Evolutionary conservation across 2,329 filamentous ascomycete species (phyloP).

Genomic region (Epichloe brachyelytri): DNA sequence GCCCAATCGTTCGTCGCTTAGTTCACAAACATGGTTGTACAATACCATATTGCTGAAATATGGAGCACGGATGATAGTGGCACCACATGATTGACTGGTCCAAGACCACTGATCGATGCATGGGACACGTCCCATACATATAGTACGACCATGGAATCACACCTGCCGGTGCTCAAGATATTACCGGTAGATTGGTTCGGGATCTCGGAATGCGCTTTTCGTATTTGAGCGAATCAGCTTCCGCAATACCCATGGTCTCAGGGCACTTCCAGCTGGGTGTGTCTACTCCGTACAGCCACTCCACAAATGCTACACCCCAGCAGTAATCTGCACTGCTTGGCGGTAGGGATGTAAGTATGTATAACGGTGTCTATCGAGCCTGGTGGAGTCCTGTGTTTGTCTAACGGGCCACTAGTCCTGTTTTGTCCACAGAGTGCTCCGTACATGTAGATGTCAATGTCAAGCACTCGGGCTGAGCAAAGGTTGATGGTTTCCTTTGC

Average conservation of each 20-base stretch:
- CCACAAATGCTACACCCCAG: not conserved
- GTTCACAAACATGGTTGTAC: not conserved
- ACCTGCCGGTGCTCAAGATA: slow-evolving; percentile 1
- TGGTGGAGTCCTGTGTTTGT: not conserved
- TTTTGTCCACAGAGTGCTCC: too few species aligned
- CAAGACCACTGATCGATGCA: not conserved
- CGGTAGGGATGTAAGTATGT: not conserved
- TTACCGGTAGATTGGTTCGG: slow-evolving; percentile 8
- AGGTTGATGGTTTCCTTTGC: too few species aligned
- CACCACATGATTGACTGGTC: not conserved
- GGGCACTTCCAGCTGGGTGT: not conserved
- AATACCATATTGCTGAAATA: too few species aligned
- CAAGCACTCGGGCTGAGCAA: too few species aligned
- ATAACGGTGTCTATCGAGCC: not conserved
- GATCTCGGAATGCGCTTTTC: slow-evolving; percentile 4
- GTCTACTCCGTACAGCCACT: too few species aligned
- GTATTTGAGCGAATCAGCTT: slow-evolving; percentile 6
- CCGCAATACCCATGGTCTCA: not conserved
- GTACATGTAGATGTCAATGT: too few species aligned
- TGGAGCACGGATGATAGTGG: not conserved
- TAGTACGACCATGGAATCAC: not conserved
- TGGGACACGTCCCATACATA: not conserved
- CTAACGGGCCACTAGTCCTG: not conserved
- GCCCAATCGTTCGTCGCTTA: not conserved
- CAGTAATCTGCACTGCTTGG: not conserved